Evolutionary conservation across 2,329 filamentous ascomycete species (phyloP), one percentile per base, ranked within the genome.

Genomic region (Nothophoma quercina): DNA sequence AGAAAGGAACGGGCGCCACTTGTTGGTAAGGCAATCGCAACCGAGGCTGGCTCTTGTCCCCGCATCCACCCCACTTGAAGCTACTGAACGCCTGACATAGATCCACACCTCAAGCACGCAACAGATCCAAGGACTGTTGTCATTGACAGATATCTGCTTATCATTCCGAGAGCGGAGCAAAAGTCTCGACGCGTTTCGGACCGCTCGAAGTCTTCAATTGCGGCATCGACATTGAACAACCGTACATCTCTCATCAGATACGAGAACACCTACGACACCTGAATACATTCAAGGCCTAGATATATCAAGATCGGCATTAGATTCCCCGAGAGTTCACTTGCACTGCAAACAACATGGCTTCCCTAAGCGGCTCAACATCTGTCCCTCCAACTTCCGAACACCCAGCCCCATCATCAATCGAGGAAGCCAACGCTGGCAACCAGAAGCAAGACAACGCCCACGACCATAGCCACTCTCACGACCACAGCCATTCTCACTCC

Each of bases 21-120:
- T 19, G 18, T 13, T 19, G 23, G 13, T n/a, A 9, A 25, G 44
- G 44, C 34, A 39, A 12, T 29, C 33, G n/a, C 34, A 51, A 33
- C 47, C 47, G 47, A 51, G 47, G 47, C 44, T 28, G 47, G 47
- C 44, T 28, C 16, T 25, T 8, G 21, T 35, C 50, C 50, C 50
- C 50, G 50, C 50, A 53, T 43, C 13, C 38, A 53, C 50, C 50
- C 50, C 50, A 53, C 50, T 42, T 33, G 18, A 25, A 34, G 21
- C 16, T 39, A 32, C 39, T 48, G 33, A 48, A 44, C 43, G 44
- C 38, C 43, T 47, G 33, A 44, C 2, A 12, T 10, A 48, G 43
- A 28, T 48, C 50, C 50, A 53, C 50, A 39, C 12, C 12, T 23
- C 16, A 30, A 53, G 43, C 50, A 53, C 43, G 50, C 50, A 53